Conservation (phyloP, 1,284 basidiomycete genomes). For the Vanrija sp. region DNA sequence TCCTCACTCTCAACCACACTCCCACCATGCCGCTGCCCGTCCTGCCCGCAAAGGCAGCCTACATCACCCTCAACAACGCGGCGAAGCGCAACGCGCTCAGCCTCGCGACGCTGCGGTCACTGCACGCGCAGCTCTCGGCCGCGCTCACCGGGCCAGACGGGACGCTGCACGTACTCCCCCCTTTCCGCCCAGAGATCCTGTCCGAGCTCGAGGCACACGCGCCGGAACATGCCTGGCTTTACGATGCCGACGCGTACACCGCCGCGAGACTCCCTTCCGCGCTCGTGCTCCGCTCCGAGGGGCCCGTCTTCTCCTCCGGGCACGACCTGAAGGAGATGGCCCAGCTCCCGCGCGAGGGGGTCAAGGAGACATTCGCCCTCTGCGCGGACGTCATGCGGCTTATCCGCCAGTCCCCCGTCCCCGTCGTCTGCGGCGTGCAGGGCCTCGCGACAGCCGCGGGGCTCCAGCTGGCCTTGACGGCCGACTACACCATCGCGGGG, state of each 20-base stretch:
- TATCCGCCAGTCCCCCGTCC: slow-evolving; percentile 12
- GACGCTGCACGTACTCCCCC: slow-evolving; percentile 5
- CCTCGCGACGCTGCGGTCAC: slow-evolving; percentile 14
- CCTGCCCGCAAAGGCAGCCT: slow-evolving; percentile 15
- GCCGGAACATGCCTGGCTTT: slow-evolving; percentile 13
- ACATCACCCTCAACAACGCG: slow-evolving; percentile 19
- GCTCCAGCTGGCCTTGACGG: slow-evolving; percentile 16
- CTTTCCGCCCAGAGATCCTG: slow-evolving; percentile 10
- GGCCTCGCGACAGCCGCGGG: slow-evolving; percentile 16
- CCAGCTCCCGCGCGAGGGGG: slow-evolving; percentile 12
- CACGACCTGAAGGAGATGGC: slow-evolving; percentile 19
- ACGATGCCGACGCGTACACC: background rate
- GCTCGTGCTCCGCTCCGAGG: slow-evolving; percentile 15
- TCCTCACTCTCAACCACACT: too few relatives aligned
- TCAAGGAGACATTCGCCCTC: slow-evolving; percentile 19
- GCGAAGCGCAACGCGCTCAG: slow-evolving; percentile 19
- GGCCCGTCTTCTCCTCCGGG: slow-evolving; percentile 15
- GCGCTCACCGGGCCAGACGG: slow-evolving; percentile 4
- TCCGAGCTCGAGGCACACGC: slow-evolving; percentile 9
- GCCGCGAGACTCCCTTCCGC: slow-evolving; percentile 9
- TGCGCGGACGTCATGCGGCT: slow-evolving; percentile 20
- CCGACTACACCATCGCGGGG: slow-evolving; percentile 18
- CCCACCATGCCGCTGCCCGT: slow-evolving; percentile 1
- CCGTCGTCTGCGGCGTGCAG: slow-evolving; percentile 15
- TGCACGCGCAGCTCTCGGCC: slow-evolving; percentile 8